Evolutionary conservation across 2,329 filamentous ascomycete genomes (phyloP).

Genomic region (Pseudogymnoascus pannorum): DNA sequence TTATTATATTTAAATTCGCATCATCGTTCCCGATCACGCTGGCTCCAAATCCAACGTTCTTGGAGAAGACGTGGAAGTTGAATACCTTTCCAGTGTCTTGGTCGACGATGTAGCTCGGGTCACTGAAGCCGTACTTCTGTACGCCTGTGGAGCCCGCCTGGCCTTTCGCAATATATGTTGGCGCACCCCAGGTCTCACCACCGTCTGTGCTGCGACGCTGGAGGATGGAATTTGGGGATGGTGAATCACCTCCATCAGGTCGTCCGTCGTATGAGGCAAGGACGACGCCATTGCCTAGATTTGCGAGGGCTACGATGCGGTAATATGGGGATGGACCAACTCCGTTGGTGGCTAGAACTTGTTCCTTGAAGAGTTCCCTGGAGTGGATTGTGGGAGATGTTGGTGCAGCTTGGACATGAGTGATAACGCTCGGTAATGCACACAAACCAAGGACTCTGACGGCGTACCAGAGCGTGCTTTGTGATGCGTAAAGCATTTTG

Average conservation of each 20-base stretch:
- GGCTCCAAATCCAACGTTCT: not conserved
- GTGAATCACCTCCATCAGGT: not conserved
- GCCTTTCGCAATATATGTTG: not conserved
- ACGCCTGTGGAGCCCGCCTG: not conserved
- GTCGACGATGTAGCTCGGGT: not conserved
- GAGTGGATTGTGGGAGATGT: not conserved
- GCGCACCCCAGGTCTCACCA: not conserved
- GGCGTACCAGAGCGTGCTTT: not conserved
- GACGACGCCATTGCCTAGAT: not conserved
- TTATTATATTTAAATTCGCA: not conserved
- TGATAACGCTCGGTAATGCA: not conserved
- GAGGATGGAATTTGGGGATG: not conserved
- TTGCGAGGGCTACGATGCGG: constrained; percentile 6
- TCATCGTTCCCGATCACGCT: constrained; percentile 1
- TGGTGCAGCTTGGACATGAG: not conserved
- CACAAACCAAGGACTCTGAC: not conserved
- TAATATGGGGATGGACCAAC: not conserved
- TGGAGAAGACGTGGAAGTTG: constrained; percentile 7
- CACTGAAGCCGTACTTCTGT: not conserved
- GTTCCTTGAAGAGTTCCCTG: not conserved
- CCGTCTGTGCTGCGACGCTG: not conserved
- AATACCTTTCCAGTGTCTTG: not conserved
- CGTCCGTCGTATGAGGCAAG: not conserved
- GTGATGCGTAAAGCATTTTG: not conserved
- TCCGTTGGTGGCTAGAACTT: not conserved